Percentiles rank a stretch among this genome's conserved stretches.
phyloP scores from a whole-genome alignment of 371 early-diverging fungal genomes.

The Cokeromyces recurvatus region DNA sequence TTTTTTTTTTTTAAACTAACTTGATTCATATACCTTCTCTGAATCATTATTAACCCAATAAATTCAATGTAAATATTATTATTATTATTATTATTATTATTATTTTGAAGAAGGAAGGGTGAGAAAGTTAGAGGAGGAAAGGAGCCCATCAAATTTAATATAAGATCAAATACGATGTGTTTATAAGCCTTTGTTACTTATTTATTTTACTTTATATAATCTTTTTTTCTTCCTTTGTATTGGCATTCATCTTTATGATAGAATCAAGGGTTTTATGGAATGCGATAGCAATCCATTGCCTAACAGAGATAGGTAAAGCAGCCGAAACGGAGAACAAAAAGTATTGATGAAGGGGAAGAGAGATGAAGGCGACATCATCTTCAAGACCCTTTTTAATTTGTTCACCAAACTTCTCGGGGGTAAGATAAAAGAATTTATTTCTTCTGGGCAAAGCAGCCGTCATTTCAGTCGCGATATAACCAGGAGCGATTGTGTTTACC shows the following conservation, averaged over 20 bases:
- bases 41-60: too few relatives aligned
- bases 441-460: neutral
- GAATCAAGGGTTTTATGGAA: conserved; percentile 4
- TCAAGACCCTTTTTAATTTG: conserved; percentile 9
- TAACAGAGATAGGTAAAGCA: conserved; percentile 7
- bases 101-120: too few relatives aligned
- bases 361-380: conserved; percentile 13
- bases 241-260: too few relatives aligned
- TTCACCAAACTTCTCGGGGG: conserved; percentile 10
- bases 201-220: neutral
- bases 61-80: too few relatives aligned
- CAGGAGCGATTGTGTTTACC: conserved; percentile 18
- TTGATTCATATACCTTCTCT: too few relatives aligned
- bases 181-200: too few relatives aligned
- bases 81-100: too few relatives aligned
- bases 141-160: too few relatives aligned
- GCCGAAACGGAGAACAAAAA: conserved; percentile 3
- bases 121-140: neutral
- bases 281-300: neutral
- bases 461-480: conserved; percentile 18
- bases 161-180: conserved; percentile 2
- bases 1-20: too few relatives aligned
- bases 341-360: conserved; percentile 14
- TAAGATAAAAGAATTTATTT: neutral
- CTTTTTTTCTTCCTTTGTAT: neutral